These are phyloP conservation scores for Patellifolia procumbens DNA, from an alignment of 179 eudicot genomes.

Conservation along the genomic window DNA sequence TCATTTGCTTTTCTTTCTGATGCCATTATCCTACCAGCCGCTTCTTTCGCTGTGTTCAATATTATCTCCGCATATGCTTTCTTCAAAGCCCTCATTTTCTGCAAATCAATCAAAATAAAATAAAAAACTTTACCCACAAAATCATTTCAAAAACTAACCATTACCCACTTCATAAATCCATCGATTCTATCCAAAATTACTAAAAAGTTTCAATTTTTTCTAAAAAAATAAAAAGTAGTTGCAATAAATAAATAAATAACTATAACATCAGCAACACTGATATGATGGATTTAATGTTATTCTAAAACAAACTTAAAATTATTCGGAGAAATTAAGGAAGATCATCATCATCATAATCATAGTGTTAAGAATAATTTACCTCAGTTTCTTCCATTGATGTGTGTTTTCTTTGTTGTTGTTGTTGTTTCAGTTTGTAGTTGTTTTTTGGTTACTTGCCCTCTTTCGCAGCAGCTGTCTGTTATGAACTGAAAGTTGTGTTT, in stretches of 20 bases:
- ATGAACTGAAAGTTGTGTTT: slow-evolving; percentile 52
- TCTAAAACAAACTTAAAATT: background rate
- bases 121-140: slow-evolving; percentile 13
- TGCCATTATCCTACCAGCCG: slow-evolving; percentile 68
- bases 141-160: slow-evolving; percentile 11
- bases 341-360: too few species aligned
- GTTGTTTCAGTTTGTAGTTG: background rate
- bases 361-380: background rate
- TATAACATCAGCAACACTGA: background rate
- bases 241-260: background rate
- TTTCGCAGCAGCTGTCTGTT: slow-evolving; percentile 62
- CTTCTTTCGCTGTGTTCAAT: slow-evolving; percentile 78
- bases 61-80: slow-evolving; percentile 85
- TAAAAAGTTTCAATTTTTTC: background rate
- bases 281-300: too few species aligned
- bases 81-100: slow-evolving; percentile 79
- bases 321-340: slow-evolving; percentile 7
- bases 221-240: slow-evolving; percentile 7
- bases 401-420: slow-evolving; percentile 31
- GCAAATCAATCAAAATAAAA: background rate
- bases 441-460: slow-evolving; percentile 18
- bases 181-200: slow-evolving; percentile 1
- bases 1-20: slow-evolving; percentile 61
- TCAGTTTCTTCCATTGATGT: slow-evolving; percentile 26
- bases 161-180: slow-evolving; percentile 29